These are phyloP conservation scores for Stylonectria norvegica DNA, from an alignment of 2,329 filamentous ascomycete genomes.

Conservation along the genomic window DNA sequence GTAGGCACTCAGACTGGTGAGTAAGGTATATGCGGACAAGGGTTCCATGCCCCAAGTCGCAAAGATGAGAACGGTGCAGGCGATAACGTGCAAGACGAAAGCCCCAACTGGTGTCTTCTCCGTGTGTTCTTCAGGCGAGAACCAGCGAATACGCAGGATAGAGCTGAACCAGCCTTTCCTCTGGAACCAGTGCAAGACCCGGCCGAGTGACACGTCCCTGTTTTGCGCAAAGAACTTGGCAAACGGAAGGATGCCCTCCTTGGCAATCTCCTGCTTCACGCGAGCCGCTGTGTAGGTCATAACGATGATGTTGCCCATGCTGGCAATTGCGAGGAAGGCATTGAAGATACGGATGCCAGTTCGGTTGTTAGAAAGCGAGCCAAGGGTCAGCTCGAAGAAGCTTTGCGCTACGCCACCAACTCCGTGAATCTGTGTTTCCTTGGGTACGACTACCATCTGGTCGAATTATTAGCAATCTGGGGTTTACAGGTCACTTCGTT, in stretches of 20 bases:
- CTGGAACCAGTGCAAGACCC: constrained; percentile 31
- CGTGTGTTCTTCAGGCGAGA: constrained; percentile 34
- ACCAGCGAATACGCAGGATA: constrained; percentile 27
- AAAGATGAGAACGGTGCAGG: constrained; percentile 34
- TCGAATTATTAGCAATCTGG: not conserved
- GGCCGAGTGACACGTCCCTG: constrained; percentile 33
- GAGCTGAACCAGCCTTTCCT: constrained; percentile 28
- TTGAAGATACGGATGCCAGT: constrained; percentile 39
- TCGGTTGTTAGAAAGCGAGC: constrained; percentile 22
- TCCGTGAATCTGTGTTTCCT: constrained; percentile 15
- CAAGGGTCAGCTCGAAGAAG: constrained; percentile 35
- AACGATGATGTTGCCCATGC: constrained; percentile 54
- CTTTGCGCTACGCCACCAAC: constrained; percentile 26
- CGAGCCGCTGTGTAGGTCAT: constrained; percentile 55
- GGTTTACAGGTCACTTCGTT: no score
- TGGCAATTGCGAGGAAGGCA: constrained; percentile 50
- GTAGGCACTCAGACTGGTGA: constrained; percentile 33
- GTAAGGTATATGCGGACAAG: constrained; percentile 28
- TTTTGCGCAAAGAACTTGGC: constrained; percentile 46
- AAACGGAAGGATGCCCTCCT: constrained; percentile 53
- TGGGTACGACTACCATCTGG: constrained; percentile 40
- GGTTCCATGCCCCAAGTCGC: constrained; percentile 29
- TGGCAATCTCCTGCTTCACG: constrained; percentile 59
- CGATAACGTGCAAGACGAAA: constrained; percentile 32
- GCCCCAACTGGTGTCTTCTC: constrained; percentile 37